Percentiles rank a stretch among this genome's conserved stretches.
Conservation (phyloP, 495 filamentous ascomycete species). For the Aspergillus cristatus region DNA sequence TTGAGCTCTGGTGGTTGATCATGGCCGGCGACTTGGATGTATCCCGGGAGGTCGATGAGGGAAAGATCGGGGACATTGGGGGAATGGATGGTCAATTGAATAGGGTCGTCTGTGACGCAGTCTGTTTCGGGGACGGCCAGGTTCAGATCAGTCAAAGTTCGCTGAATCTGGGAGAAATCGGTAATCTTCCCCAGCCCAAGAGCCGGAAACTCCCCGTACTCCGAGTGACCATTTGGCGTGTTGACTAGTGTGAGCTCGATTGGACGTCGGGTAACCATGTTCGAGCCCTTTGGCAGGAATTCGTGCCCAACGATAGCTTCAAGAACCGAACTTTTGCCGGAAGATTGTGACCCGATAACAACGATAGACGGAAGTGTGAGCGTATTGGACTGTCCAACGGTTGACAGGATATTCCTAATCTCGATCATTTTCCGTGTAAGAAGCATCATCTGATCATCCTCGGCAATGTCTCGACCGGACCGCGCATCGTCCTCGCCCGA, state of each 20-base stretch:
- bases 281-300: constrained; percentile 92
- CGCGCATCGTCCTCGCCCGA: constrained; percentile 62
- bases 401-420: constrained; percentile 82
- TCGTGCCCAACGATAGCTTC: constrained; percentile 98
- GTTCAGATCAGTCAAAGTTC: constrained; percentile 90
- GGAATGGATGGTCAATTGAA: constrained; percentile 89
- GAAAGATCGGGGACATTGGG: constrained; percentile 94
- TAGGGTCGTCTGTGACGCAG: constrained; percentile 94
- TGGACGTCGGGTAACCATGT: constrained; percentile 95
- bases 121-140: constrained; percentile 80
- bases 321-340: constrained; percentile 93
- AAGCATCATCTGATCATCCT: constrained; percentile 99
- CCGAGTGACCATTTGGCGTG: constrained; percentile 77
- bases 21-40: constrained; percentile 87
- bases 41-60: constrained; percentile 91
- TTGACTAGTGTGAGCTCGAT: constrained; percentile 97
- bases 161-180: constrained; percentile 88
- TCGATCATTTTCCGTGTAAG: constrained; percentile 99
- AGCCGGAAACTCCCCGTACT: constrained; percentile 95
- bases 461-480: constrained; percentile 52
- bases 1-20: constrained; percentile 91
- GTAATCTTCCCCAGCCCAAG: constrained; percentile 84
- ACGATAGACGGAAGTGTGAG: constrained; percentile 92
- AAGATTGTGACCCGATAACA: constrained; percentile 96
- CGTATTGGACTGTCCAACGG: constrained; percentile 80